Base-by-base conservation (phyloP, 2,329 filamentous ascomycete genomes). In the Penicillium hordei region DNA sequence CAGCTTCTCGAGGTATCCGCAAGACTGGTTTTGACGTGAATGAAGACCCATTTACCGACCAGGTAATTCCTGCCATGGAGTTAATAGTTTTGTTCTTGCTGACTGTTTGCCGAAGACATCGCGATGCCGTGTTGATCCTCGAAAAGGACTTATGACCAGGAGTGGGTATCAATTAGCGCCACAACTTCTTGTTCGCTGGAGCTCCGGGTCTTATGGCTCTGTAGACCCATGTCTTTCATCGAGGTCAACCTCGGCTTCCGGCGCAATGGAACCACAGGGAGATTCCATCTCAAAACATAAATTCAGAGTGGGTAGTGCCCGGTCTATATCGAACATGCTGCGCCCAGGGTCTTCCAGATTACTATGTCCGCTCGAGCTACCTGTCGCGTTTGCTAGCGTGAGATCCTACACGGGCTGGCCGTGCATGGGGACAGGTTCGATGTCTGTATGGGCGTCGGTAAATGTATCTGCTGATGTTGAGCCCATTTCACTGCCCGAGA, bases 391-490 rank as follows among this genome's bases (percentile, higher is more conserved):
- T 50, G 56, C 67, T 13, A 61, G 58, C 23, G 61, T 70, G 49
- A 60, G 57, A 44, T 51, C 59, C 36, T 42, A 57, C 21, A 27
- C 64, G 34, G 55, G 55, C 13, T 42, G 9, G 12, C 48, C 58
- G 5, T 50, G 54, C 10, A 62, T 69, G 36, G 58, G 60, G 21
- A 44, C 54, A n/a, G 53, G 50, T 2, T 42, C 60, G 9, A 46
- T 58, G 40, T 64, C 60, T 21, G 42, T 69, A 19, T 68, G 61
- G 62, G 33, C 62, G 17, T 63, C 64, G 2, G 61, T 68, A 51
- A 29, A 61, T 43, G 59, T 76, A 10, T 66, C 70, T 50, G 67
- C 63, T 21, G 67, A 70, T 48, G 65, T 65, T 39, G 60, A 55
- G 27, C 68, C 67, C 15, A 66, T 64, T 25, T 50, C 52, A 4